Conservation (phyloP, 495 filamentous ascomycete species). For the Tuber calosporum region DNA sequence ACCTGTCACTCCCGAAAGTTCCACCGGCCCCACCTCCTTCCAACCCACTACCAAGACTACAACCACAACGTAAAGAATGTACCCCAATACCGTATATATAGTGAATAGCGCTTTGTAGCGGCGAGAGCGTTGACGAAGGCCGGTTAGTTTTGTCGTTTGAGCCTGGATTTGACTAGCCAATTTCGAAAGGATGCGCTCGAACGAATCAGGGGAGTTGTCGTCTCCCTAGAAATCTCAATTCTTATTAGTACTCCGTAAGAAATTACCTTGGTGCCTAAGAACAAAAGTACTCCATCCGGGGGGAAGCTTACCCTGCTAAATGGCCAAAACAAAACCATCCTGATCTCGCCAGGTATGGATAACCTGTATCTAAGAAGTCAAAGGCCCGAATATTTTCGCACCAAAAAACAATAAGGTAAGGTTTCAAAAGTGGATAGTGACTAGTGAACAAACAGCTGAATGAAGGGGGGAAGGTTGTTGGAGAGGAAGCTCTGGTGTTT, state of each 20-base stretch:
- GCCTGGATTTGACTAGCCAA: conserved; percentile 73
- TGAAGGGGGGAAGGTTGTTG: background rate
- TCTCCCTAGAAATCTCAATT: conserved; percentile 52
- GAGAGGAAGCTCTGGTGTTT: background rate
- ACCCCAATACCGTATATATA: conserved; percentile 81
- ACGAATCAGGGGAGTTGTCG: conserved; percentile 77
- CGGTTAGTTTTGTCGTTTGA: conserved; percentile 62
- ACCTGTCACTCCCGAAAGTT: conserved; percentile 69
- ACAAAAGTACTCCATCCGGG: background rate
- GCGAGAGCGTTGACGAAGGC: conserved; percentile 60
- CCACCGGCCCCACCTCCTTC: conserved; percentile 63
- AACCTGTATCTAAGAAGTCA: conserved; percentile 14
- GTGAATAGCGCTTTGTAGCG: conserved; percentile 81
- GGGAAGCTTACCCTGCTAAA: conserved; percentile 54
- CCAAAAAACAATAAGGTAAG: background rate
- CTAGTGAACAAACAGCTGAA: background rate
- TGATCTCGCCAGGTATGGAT: conserved; percentile 18
- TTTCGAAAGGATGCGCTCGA: conserved; percentile 79
- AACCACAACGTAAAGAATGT: conserved; percentile 75
- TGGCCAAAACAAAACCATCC: conserved; percentile 79
- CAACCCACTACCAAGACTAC: conserved; percentile 77
- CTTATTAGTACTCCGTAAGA: background rate
- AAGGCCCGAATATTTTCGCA: background rate
- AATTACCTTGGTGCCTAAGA: background rate
- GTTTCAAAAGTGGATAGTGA: background rate